Evolutionary conservation across 208 protist species (phyloP).

Genomic region (Trypanosomatidae sp.): DNA sequence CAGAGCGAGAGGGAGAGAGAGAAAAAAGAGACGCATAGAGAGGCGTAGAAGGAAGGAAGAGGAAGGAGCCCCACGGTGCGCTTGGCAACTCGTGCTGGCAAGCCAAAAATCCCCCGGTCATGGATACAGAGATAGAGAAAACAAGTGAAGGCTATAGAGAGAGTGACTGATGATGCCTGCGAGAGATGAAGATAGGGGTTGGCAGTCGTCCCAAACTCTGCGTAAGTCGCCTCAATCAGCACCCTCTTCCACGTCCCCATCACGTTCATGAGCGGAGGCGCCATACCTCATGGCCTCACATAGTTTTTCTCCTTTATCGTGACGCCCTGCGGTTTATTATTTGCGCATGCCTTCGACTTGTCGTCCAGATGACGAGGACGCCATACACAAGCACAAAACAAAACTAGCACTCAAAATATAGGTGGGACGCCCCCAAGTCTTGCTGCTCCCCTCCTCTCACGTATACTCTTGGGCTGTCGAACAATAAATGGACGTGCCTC

Average conservation of each 20-base stretch:
- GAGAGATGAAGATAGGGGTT: background rate
- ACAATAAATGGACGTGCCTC: background rate
- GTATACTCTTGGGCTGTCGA: background rate
- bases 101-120: background rate
- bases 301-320: background rate
- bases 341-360: background rate
- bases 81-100: background rate
- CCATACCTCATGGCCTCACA: background rate
- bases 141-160: background rate
- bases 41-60: background rate
- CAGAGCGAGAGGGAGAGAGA: background rate
- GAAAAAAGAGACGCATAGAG: background rate
- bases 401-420: background rate
- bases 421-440: background rate
- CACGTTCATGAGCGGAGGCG: background rate
- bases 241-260: background rate
- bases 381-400: background rate
- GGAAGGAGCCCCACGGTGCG: background rate
- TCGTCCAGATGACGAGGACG: background rate
- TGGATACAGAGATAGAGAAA: background rate
- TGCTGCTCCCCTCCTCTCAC: background rate
- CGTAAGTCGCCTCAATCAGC: background rate
- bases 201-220: background rate
- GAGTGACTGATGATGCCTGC: slow-evolving; percentile 1
- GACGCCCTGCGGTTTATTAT: background rate